Percentiles rank a stretch among this genome's conserved stretches.
These are phyloP conservation scores for Lasiodiplodia hormozganensis DNA, from an alignment of 2,329 filamentous ascomycete species.

Conservation along the genomic window DNA sequence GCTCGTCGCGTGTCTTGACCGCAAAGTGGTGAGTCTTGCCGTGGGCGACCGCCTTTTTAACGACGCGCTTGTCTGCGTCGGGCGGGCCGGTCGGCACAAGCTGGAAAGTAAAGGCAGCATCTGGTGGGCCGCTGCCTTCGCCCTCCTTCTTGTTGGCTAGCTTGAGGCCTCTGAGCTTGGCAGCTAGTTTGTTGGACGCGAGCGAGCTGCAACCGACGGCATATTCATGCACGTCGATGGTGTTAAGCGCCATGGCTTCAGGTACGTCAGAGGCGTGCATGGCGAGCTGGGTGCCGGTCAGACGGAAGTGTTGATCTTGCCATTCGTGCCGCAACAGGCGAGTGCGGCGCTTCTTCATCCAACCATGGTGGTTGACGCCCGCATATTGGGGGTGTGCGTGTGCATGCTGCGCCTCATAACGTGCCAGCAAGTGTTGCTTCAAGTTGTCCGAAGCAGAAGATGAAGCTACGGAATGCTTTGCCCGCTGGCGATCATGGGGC, in stretches of 20 bases:
- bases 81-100: constrained; percentile 63
- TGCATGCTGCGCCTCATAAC: constrained; percentile 41
- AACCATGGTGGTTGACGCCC: constrained; percentile 76
- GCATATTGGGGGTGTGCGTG: constrained; percentile 37
- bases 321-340: constrained; percentile 90
- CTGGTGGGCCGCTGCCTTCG: constrained; percentile 61
- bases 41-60: constrained; percentile 54
- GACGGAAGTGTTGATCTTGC: constrained; percentile 89
- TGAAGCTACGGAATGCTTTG: constrained; percentile 6
- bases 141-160: constrained; percentile 62
- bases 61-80: constrained; percentile 47
- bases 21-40: constrained; percentile 94
- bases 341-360: constrained; percentile 93
- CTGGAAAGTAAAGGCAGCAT: constrained; percentile 78
- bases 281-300: constrained; percentile 67
- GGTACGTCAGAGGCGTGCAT: constrained; percentile 68
- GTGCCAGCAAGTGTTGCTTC: constrained; percentile 24
- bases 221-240: constrained; percentile 88
- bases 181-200: constrained; percentile 80
- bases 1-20: constrained; percentile 82
- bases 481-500: constrained; percentile 27
- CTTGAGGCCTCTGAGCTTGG: constrained; percentile 81
- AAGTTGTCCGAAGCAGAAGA: constrained; percentile 28
- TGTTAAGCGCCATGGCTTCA: constrained; percentile 73
- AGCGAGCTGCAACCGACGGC: constrained; percentile 83